These are phyloP conservation scores for Tilletia walkeri DNA, from an alignment of 1,284 basidiomycete species.

Conservation along the genomic window DNA sequence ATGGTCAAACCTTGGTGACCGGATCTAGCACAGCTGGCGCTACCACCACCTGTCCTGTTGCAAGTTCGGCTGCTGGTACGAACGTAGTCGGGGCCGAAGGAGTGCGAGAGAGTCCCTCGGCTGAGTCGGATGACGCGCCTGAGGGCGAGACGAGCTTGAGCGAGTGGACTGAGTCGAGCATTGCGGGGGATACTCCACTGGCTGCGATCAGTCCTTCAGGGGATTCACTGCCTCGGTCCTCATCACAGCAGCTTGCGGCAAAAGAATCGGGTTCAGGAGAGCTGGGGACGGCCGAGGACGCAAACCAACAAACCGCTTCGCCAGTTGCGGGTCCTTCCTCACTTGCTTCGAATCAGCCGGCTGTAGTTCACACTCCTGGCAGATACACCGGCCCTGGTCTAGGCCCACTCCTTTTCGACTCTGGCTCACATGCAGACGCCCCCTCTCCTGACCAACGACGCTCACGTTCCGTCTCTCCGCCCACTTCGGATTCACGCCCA, in stretches of 20 bases:
- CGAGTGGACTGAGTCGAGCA: constrained; percentile 13
- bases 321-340: too few species aligned
- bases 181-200: neutral
- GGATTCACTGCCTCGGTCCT: too few species aligned
- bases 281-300: too few species aligned
- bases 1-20: neutral
- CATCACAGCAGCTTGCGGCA: too few species aligned
- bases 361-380: neutral
- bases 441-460: neutral
- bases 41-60: too few species aligned
- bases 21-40: neutral
- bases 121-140: neutral
- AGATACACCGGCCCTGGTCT: neutral
- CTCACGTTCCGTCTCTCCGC: neutral
- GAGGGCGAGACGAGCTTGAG: neutral
- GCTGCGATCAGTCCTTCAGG: too few species aligned
- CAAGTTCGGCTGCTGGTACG: too few species aligned
- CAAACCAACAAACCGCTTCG: too few species aligned
- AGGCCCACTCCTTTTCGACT: too few species aligned
- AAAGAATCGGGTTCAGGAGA: too few species aligned
- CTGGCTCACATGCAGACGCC: too few species aligned
- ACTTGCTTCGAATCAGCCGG: too few species aligned
- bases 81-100: neutral
- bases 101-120: neutral
- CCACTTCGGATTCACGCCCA: neutral